Evolutionary conservation across 495 filamentous ascomycete genomes (phyloP).

Genomic region (Cryomyces antarcticus): DNA sequence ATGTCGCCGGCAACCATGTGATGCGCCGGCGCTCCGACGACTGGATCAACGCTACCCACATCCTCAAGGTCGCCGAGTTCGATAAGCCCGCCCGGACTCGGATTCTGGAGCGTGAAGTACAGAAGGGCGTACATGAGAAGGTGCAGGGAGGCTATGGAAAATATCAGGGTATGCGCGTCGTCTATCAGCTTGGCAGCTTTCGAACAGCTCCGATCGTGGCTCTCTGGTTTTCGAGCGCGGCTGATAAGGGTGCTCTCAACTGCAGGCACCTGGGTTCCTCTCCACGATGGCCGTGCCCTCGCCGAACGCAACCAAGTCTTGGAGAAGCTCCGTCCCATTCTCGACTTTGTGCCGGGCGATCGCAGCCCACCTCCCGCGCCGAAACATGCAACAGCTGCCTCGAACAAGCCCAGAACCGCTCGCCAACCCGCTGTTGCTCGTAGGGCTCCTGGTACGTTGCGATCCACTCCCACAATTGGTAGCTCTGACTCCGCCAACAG

Average conservation of each 20-base stretch:
- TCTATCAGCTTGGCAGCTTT: not conserved
- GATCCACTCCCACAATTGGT: not conserved
- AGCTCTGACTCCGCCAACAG: too few relatives aligned
- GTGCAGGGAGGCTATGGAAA: constrained; percentile 97
- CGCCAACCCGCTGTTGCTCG: constrained; percentile 10
- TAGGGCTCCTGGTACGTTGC: constrained; percentile 1
- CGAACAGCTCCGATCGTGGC: too few relatives aligned
- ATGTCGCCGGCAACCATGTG: constrained; percentile 54
- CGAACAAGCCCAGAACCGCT: constrained; percentile 47
- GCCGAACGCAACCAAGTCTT: constrained; percentile 72
- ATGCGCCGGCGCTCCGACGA: constrained; percentile 62
- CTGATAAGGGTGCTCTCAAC: constrained; percentile 4
- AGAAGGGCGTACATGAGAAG: constrained; percentile 91
- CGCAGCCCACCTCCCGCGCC: constrained; percentile 83
- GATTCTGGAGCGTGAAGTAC: constrained; percentile 89
- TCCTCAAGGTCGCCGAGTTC: constrained; percentile 53
- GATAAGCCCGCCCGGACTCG: constrained; percentile 85
- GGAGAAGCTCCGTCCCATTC: constrained; percentile 62
- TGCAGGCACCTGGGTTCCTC: constrained; percentile 85
- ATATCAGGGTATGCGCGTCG: constrained; percentile 52
- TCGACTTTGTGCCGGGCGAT: constrained; percentile 71
- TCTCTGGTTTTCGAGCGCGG: not conserved
- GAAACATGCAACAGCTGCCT: constrained; percentile 57
- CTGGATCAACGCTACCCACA: constrained; percentile 26
- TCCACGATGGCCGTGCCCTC: constrained; percentile 58